phyloP scores from a whole-genome alignment of 768 basidiomycete species.

The Leccinum olivaceopallidum region DNA sequence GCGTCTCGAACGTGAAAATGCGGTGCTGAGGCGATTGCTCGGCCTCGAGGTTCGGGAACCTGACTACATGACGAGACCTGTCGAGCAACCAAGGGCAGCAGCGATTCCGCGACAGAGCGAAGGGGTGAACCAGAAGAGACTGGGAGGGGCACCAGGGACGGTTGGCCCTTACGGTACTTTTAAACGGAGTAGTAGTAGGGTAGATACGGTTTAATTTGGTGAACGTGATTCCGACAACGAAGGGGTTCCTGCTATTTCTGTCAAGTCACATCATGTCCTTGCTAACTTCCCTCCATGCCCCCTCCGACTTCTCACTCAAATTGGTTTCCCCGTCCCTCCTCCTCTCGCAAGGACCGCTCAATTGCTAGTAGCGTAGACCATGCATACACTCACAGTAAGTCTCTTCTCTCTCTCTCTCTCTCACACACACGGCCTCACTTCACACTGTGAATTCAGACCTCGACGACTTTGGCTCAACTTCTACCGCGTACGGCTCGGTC shows the following conservation, averaged over 20 bases:
- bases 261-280: constrained; percentile 6
- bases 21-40: constrained; percentile 71
- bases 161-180: constrained; percentile 47
- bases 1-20: constrained; percentile 86
- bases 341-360: not conserved
- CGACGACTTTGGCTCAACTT: constrained; percentile 19
- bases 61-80: constrained; percentile 3
- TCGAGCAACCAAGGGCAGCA: constrained; percentile 16
- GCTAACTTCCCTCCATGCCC: constrained; percentile 13
- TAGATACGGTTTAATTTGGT: constrained; percentile 5
- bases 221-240: constrained; percentile 2
- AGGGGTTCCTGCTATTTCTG: constrained; percentile 16
- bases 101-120: constrained; percentile 17
- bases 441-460: constrained; percentile 14
- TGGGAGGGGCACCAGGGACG: constrained; percentile 37
- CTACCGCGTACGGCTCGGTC: constrained; percentile 13
- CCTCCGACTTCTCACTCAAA: not conserved
- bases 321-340: constrained; percentile 23
- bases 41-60: constrained; percentile 42
- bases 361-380: no score
- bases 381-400: constrained; percentile 1
- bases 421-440: not conserved
- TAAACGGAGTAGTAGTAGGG: constrained; percentile 33
- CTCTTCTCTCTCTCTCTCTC: constrained; percentile 1
- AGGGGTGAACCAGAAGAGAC: constrained; percentile 21